Evolutionary conservation across 306 rosid species (phyloP), one percentile per base, ranked within the genome.

Genomic region (Fragaria ananassa): DNA sequence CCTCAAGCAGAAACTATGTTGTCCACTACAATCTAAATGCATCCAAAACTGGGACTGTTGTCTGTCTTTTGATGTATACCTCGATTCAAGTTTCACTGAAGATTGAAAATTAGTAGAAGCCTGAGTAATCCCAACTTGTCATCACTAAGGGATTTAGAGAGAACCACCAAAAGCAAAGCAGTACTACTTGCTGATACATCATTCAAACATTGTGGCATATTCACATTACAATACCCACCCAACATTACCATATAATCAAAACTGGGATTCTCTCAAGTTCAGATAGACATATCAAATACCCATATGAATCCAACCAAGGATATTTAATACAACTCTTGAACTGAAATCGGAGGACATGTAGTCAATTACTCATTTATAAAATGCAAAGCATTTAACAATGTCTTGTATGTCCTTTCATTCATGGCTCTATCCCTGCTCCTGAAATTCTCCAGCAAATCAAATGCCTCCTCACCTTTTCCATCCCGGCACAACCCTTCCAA

Each of bases 401-500:
- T 72, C 78, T 84, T 86, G 81, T 88, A 89, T 56, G 80, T 83
- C 84, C 74, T 89, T 51, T 82, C 87, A 64, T 62, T 68, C 92
- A 90, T 86, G 68, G 41, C 47, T 5, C 57, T 23, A 75, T 95
- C 97, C 77, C 84, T 86, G 82, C 83, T 83, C 84, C 88, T 83
- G 77, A 91, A 86, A 54, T 88, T 89, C 74, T 92, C 97, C 3
- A 92, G 90, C 19, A 95, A 79, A 35, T 79, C 89, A 62, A 90
- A 91, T 0, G 97, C 97, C 1, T 89, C 91, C 0, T 76, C 83
- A 0, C 79, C 88, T 72, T 81, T 86, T 46, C 96, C 93, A 53
- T 88, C 93, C 25, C 86, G 87, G 77, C 97, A 92, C 83, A 92
- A 42, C 1, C 92, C 97, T 74, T 90, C 97, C 68, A 90, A 82